These are phyloP conservation scores for Neurospora sp. DNA, from an alignment of 495 filamentous ascomycete species.

Conservation along the genomic window DNA sequence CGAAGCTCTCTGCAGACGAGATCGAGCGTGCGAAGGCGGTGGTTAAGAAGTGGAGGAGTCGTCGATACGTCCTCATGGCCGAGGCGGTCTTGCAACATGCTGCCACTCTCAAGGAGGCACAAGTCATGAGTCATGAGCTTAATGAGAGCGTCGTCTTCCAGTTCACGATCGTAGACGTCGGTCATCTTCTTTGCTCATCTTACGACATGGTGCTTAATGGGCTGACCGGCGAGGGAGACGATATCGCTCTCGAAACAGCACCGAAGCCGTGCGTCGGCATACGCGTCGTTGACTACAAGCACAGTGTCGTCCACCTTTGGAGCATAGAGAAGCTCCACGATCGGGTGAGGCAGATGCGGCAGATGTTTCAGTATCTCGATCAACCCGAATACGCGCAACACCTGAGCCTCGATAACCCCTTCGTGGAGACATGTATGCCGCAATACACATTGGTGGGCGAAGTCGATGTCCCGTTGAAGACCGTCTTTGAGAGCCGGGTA, in stretches of 20 bases:
- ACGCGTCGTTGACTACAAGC: constrained; percentile 84
- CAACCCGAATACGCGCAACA: constrained; percentile 88
- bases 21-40: constrained; percentile 55
- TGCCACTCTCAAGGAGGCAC: constrained; percentile 82
- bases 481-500: constrained; percentile 89
- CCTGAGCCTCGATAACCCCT: constrained; percentile 70
- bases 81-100: constrained; percentile 84
- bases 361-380: constrained; percentile 92
- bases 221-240: constrained; percentile 78
- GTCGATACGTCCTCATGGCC: constrained; percentile 90
- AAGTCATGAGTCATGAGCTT: constrained; percentile 96
- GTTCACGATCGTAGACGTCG: constrained; percentile 81
- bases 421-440: constrained; percentile 79
- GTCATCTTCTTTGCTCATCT: constrained; percentile 80
- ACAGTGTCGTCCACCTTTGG: constrained; percentile 84
- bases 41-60: constrained; percentile 67
- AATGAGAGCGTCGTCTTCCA: constrained; percentile 92
- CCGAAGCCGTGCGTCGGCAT: constrained; percentile 87
- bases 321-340: constrained; percentile 85
- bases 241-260: constrained; percentile 68
- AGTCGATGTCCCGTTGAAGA: constrained; percentile 82
- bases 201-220: constrained; percentile 95
- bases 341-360: constrained; percentile 81
- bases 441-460: constrained; percentile 91
- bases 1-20: constrained; percentile 62